Evolutionary conservation across 805 yeast genomes (phyloP), one percentile per base, ranked within the genome.

Genomic region (Lipomyces mesembrius): DNA sequence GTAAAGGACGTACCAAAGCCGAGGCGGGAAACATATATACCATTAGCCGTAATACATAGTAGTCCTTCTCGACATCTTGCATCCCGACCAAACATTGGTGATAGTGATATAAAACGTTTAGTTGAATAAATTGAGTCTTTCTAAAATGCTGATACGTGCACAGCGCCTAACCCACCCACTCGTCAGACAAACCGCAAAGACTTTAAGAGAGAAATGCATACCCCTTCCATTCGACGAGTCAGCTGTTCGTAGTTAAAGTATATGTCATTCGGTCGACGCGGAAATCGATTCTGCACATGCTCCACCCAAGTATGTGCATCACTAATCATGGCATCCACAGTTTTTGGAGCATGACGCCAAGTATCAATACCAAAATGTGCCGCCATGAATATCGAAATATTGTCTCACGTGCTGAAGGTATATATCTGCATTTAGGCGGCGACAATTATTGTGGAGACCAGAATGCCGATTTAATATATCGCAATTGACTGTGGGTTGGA

Each of bases 231-330:
- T 9, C 52, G 22, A 17, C 39, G 22, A 12, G 49, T 59, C 39
- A 62, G 39, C 32, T 58, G 39, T 11, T 34, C 25, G 37, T 62
- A 58, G 55, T 60, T 52, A 27, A 62, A 58, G 25, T 17, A 20
- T 20, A 57, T 46, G 37, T 52, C 61, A 27, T 35, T 52, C 8
- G 59, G 61, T 35, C 65, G 61, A 27, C 61, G 54, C 5, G 65
- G 65, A 20, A 62, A 22, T 14, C 59, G 35, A 34, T 62, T 58
- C 14, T 62, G 46, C 32, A 56, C 65, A 46, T 62, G 65, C 27
- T 35, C 34, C 22, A 62, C 55, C 65, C 61, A 62, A 7, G 55
- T 43, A 20, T 54, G 39, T 2, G 65, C 65, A 2, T 22, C 54
- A n/a, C 53, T 46, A 27, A 62, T 51, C 57, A 57, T 52, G 2